Percentiles rank a stretch among this genome's conserved stretches.
phyloP scores from a whole-genome alignment of 2,329 filamentous ascomycete species.

The Neofusicoccum parvum region DNA sequence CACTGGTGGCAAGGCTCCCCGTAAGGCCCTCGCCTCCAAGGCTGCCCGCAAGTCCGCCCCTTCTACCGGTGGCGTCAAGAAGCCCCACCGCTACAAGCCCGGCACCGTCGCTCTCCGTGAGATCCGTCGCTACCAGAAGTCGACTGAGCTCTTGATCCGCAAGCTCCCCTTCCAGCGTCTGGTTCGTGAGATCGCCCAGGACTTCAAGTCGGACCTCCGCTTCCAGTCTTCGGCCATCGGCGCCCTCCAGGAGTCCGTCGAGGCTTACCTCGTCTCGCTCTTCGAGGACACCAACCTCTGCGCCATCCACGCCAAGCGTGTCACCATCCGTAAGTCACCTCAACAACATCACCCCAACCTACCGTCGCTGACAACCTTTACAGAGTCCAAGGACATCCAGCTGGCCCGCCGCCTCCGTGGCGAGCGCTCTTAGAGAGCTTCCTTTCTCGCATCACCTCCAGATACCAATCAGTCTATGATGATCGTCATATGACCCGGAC shows the following conservation, averaged over 20 bases:
- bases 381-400: slow-evolving; percentile 96
- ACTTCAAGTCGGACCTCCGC: slow-evolving; percentile 70
- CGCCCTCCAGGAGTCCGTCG: slow-evolving; percentile 91
- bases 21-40: slow-evolving; percentile 99
- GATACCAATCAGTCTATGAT: slow-evolving; percentile 10
- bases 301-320: slow-evolving; percentile 93
- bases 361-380: slow-evolving; percentile 26
- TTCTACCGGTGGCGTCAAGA: slow-evolving; percentile 76
- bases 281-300: slow-evolving; percentile 96
- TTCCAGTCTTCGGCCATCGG: slow-evolving; percentile 97
- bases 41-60: slow-evolving; percentile 97
- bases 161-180: slow-evolving; percentile 81
- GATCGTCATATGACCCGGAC: slow-evolving; percentile 2
- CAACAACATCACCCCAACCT: slow-evolving; percentile 22
- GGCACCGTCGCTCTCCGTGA: slow-evolving; percentile 88
- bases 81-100: slow-evolving; percentile 59
- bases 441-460: slow-evolving; percentile 13
- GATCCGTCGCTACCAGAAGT: slow-evolving; percentile 87
- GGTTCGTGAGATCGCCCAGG: slow-evolving; percentile 73
- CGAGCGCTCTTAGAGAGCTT: slow-evolving; percentile 52
- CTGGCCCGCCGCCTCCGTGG: slow-evolving; percentile 67
- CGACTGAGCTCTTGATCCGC: slow-evolving; percentile 80
- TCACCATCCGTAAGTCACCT: slow-evolving; percentile 68
- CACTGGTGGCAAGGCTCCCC: slow-evolving; percentile 71
- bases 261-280: slow-evolving; percentile 93